Evolutionary conservation across 2,329 filamentous ascomycete genomes (phyloP), one percentile per base, ranked within the genome.

Genomic region (Ramichloridium luteum): DNA sequence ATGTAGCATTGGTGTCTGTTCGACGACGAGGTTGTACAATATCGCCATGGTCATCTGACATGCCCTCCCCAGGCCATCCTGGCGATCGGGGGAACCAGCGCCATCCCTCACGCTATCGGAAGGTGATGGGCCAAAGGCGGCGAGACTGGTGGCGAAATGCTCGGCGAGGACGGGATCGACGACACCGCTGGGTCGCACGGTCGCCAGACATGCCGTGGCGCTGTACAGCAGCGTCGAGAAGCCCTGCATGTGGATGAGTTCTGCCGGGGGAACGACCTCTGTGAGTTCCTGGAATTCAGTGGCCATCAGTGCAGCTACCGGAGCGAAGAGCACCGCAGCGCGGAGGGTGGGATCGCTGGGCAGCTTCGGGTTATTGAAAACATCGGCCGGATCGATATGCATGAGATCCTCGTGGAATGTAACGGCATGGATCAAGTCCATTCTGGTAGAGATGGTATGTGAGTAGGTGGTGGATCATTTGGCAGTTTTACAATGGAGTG

Each of bases 351-450:
- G 8, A 8, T 23, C 20, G n/a, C n/a, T 8, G 8, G 20, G 8
- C 20, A n/a, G 20, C 8, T n/a, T n/a, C 8, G 8, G n/a, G 20
- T 23, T n/a, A 8, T 23, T n/a, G 20, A 23, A 23, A 8, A n/a
- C 20, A 23, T 8, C n/a, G n/a, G 20, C 20, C n/a, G n/a, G n/a
- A 23, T 23, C 20, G 20, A 23, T 23, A 23, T 23, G 20, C 20
- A 23, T 8, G n/a, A 23, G 20, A 8, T 8, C 20, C 20, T 23
- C 20, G 20, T 23, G 8, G 20, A 23, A 23, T 8, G n/a, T 8
- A 8, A 23, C 20, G n/a, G 20, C 20, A 23, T 23, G 20, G 8
- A 23, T n/a, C 20, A 23, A n/a, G n/a, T 23, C 20, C 20, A 23
- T 8, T 8, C 20, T 23, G 20, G 8, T 8, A 23, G 20, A n/a